A percentile compares a stretch with the other conserved stretches of the same genome.
Evolutionary conservation across 345 rosid species (phyloP).

Genomic region (Syzygium oleosum): DNA sequence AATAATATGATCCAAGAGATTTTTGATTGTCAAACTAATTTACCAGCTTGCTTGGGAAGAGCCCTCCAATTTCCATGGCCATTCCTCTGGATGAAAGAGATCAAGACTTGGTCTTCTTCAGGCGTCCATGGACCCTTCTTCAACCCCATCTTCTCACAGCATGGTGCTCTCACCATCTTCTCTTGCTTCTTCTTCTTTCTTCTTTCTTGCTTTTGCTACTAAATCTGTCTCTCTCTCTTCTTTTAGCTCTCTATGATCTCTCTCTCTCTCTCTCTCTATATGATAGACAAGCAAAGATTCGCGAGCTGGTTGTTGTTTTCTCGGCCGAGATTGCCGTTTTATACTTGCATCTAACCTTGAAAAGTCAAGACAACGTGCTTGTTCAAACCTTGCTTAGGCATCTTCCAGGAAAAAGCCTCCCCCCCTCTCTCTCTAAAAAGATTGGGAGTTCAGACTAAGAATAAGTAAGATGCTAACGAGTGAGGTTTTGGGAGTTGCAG

Average conservation of each 20-base stretch:
- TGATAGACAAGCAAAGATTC: neutral
- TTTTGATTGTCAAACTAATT: neutral
- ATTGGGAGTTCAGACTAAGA: neutral
- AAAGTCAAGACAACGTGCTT: neutral
- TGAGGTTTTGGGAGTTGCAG: neutral
- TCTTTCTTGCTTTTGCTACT: neutral
- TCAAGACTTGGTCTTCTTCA: constrained; percentile 63
- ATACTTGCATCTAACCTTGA: neutral
- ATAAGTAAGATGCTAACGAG: neutral
- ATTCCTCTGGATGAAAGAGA: constrained; percentile 33
- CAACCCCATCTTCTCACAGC: constrained; percentile 76
- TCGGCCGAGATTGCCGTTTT: neutral
- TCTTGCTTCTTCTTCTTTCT: neutral
- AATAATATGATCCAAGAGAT: neutral
- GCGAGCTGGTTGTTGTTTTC: neutral
- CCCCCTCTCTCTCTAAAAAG: neutral
- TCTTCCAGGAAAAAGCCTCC: neutral
- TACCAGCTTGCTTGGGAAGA: constrained; percentile 83
- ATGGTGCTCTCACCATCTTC: constrained; percentile 85
- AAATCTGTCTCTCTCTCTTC: neutral
- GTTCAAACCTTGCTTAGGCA: neutral
- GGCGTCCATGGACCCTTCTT: constrained; percentile 26
- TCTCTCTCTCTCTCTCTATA: neutral
- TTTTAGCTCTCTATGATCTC: neutral
- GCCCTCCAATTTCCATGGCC: constrained; percentile 45